Percentiles rank a stretch among this genome's conserved stretches.
phyloP scores from a whole-genome alignment of 345 rosid species.

The Arabidopsis thaliana region DNA sequence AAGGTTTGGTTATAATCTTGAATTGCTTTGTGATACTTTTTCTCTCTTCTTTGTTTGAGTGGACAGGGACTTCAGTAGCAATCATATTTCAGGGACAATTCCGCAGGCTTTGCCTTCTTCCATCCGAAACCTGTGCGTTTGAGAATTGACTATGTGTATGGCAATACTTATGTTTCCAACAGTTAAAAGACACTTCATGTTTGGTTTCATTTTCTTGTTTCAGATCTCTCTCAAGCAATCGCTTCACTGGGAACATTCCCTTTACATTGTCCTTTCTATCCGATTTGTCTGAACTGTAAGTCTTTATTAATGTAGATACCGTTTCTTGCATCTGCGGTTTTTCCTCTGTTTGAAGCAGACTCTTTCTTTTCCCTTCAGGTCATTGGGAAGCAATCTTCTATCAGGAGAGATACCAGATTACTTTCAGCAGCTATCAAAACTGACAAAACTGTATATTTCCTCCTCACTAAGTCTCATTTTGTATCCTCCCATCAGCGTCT shows the following conservation, averaged over 20 bases:
- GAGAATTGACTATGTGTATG: background rate
- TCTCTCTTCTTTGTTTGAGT: constrained; percentile 31
- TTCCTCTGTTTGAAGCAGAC: background rate
- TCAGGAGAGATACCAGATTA: constrained; percentile 75
- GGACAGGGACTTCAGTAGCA: constrained; percentile 86
- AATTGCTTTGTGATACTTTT: background rate
- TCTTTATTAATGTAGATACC: constrained; percentile 23
- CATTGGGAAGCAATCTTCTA: constrained; percentile 68
- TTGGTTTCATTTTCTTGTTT: constrained; percentile 28
- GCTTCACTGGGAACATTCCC: constrained; percentile 69
- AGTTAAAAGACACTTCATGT: constrained; percentile 12
- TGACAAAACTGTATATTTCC: constrained; percentile 63
- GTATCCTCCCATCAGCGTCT: background rate
- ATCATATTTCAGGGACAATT: constrained; percentile 80
- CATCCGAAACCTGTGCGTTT: constrained; percentile 68
- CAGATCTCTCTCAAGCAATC: constrained; percentile 69
- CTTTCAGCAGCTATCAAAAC: constrained; percentile 61
- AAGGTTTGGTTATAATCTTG: constrained; percentile 11
- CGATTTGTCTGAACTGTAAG: constrained; percentile 65
- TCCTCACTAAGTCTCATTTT: constrained; percentile 20
- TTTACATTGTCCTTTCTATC: constrained; percentile 48
- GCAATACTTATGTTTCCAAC: constrained; percentile 20
- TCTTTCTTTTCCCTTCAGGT: constrained; percentile 51
- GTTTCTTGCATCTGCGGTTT: constrained; percentile 11
- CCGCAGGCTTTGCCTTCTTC: constrained; percentile 75